Evolutionary conservation across 75 land plant genomes (phyloP), one percentile per base, ranked within the genome.

Genomic region (Cunninghamia lanceolata): DNA sequence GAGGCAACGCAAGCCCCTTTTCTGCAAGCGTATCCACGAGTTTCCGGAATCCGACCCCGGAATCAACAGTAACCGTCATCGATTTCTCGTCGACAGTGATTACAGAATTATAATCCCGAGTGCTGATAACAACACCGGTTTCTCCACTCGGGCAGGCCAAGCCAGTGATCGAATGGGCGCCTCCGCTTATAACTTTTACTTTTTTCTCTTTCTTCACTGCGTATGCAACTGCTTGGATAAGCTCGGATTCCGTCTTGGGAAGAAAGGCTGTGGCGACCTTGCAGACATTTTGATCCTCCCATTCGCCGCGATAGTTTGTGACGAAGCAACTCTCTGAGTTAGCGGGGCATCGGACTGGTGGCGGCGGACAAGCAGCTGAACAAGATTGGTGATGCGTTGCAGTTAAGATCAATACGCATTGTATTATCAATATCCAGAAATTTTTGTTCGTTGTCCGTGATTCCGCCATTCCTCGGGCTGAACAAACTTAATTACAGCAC

Each of bases 151-250:
- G 96, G 86, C 96, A 94, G 16, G 89, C 91, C 35, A 94, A 86
- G 78, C 91, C 90, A 17, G 93, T 90, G 14, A 93, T 92, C 17
- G 90, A 90, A 87, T 95, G 96, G 3, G 91, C 84, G 43, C 53
- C 53, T 50, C 53, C 53, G 53, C 53, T 50, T 63, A 63, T 28
- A 21, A 87, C 85, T 76, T 90, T 91, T 84, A 90, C 90, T 82
- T 91, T 91, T 59, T 75, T 83, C 47, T 84, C 88, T 74, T 47
- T 74, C 39, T 47, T 30, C 6, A 86, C 43, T 21, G 87, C 93
- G 11, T 66, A 16, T 16, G 93, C 87, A 39, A 91, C 89, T 15
- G 83, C 88, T 17, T 30, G 38, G 28, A 92, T 25, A 30, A 92
- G 88, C 53, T 92, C 90, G 3, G 66, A 25, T 82, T 92, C 93